Percentiles rank a stretch among this genome's conserved stretches.
These are phyloP conservation scores for Penicillium polonicum DNA, from an alignment of 2,329 filamentous ascomycete species.

Conservation along the genomic window DNA sequence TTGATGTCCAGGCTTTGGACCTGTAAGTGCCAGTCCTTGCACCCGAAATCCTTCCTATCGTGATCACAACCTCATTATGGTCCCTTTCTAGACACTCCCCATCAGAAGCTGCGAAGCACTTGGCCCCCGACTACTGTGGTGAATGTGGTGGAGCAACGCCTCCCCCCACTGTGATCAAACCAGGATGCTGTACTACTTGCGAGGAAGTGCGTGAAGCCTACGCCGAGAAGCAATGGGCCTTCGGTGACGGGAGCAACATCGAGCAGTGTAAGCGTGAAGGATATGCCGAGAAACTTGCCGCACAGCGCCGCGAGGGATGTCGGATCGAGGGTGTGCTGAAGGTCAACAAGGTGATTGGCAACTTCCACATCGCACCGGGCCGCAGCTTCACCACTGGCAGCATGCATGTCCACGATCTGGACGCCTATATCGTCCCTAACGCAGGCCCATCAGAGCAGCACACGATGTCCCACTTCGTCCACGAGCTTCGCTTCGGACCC, in stretches of 20 bases:
- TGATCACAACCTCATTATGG: conserved; percentile 5
- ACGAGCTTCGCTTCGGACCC: conserved; percentile 88
- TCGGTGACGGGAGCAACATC: conserved; percentile 85
- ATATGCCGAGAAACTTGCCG: conserved; percentile 83
- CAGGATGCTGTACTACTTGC: conserved; percentile 95
- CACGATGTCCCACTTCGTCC: conserved; percentile 85
- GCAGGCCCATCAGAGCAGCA: conserved; percentile 65
- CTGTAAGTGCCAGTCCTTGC: conserved; percentile 53
- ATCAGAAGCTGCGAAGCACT: conserved; percentile 69
- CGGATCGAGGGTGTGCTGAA: conserved; percentile 87
- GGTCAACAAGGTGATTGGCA: conserved; percentile 97
- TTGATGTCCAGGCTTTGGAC: conserved; percentile 67
- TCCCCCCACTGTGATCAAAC: conserved; percentile 68
- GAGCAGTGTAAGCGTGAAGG: conserved; percentile 96
- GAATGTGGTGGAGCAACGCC: conserved; percentile 80
- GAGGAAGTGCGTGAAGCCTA: conserved; percentile 96
- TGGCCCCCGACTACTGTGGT: conserved; percentile 91
- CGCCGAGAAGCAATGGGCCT: conserved; percentile 84
- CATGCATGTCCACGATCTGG: conserved; percentile 95
- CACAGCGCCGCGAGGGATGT: conserved; percentile 87
- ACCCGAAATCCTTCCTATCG: not conserved
- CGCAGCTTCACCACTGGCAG: conserved; percentile 95
- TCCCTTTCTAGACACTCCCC: conserved; percentile 58
- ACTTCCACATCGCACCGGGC: conserved; percentile 97
- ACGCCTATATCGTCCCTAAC: conserved; percentile 80